Evolutionary conservation across 2,329 filamentous ascomycete species (phyloP), one percentile per base, ranked within the genome.

Genomic region (Metarhizium rileyi): DNA sequence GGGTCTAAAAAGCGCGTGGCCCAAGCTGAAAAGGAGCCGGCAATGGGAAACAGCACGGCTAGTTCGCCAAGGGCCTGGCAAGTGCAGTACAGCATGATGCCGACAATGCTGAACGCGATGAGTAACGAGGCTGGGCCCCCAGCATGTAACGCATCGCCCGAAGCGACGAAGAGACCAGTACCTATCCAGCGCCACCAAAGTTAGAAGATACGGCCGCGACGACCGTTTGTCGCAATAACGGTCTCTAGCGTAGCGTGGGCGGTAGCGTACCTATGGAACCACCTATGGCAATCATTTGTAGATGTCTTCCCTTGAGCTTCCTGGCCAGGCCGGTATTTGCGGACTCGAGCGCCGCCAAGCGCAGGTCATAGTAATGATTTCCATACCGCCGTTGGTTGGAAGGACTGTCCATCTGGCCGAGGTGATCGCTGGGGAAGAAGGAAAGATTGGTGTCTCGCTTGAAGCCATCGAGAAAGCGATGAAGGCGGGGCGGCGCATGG

Each of bases 261-360:
- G 16, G 38, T 23, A n/a, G 26, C 66, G 38, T 70, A 80, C 86
- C 87, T 60, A 95, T 95, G 10, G 87, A 91, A 41, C 90, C 90
- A 58, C 90, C 90, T 57, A 96, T 95, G 14, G 91, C 91, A 73
- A 96, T 96, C 91, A 96, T 96, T 71, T 96, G 90, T 63, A 96
- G 64, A 72, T 97, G 91, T 44, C 90, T 77, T 20, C 83, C 82
- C 69, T 94, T 93, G 57, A 95, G 70, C 64, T 82, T 84, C 60
- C 90, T 77, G 46, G 86, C 81, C 46, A 97, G 74, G 7, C 85
- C 81, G 43, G 87, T 84, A 55, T 83, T 77, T 4, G 87, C 86
- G 2, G 88, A 90, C 61, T 90, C 84, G 56, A 88, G 69, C 61
- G 87, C 77, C 44, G 78, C 81, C 57, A 69, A 67, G 26, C 71